Base-by-base conservation (phyloP, 495 filamentous ascomycete genomes). In the Aspergillus incahuasiensis region DNA sequence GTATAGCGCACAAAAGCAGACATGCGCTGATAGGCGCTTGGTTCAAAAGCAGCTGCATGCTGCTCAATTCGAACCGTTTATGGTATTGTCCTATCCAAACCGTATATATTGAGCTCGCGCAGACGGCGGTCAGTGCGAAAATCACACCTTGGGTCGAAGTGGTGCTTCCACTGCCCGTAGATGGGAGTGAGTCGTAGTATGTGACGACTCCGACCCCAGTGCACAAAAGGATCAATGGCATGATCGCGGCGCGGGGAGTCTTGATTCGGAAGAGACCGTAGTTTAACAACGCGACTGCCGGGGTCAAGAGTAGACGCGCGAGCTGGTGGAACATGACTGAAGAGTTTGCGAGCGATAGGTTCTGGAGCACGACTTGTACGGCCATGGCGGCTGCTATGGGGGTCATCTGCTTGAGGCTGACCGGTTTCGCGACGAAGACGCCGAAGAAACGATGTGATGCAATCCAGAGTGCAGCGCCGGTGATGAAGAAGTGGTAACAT, bases 241-340 rank as follows among this genome's bases (percentile, higher is more conserved):
- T 24, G n/a, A 64, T 35, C 0, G 64, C 51, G 1, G 57, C 76
- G 15, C 63, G 69, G 35, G 86, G 85, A 5, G 88, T 80, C 15
- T 72, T 79, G 43, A 79, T 67, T 52, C 73, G 70, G 71, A 88
- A 88, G 42, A 90, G 77, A 30, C 83, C 60, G 59, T 78, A 84
- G 64, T 89, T 88, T 69, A 88, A 81, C 9, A 80, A 58, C 7
- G 85, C 87, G 5, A 87, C 85, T 28, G 76, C 79, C 3, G 87
- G 87, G 7, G 86, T 89, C 21, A 90, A 79, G 30, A 89, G 74
- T 51, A 90, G 84, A 19, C 86, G 81, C 16, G 83, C 85, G 49
- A 89, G 78, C 61, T 90, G 87, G 64, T 90, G 89, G 64, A 89
- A 89, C 52, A 85, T 87, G 24, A 90, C 81, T 42, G 82, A 80